Evolutionary conservation across 306 rosid species (phyloP).

Genomic region (Neltuma alba): DNA sequence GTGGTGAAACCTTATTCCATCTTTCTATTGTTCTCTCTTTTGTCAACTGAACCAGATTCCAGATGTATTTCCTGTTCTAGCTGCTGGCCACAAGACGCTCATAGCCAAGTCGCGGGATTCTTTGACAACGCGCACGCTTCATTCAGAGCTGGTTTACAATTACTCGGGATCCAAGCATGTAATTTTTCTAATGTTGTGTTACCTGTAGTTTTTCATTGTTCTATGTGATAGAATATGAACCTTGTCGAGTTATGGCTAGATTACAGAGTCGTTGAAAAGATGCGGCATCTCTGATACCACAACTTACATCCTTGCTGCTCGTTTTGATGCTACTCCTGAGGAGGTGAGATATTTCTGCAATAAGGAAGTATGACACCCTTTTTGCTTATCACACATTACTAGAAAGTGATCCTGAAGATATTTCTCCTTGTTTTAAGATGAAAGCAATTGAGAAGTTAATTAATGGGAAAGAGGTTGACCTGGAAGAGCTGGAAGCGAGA

Average conservation of each 20-base stretch:
- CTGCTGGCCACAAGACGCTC: constrained; percentile 82
- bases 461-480: constrained; percentile 64
- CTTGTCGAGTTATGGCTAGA: constrained; percentile 51
- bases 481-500: constrained; percentile 75
- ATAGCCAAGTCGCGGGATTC: constrained; percentile 72
- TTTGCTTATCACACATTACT: not conserved
- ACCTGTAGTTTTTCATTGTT: constrained; percentile 5
- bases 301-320: constrained; percentile 75
- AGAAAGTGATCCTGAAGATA: not conserved
- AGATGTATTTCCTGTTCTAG: constrained; percentile 78
- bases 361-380: not conserved
- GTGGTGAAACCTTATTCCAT: not conserved
- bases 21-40: constrained; percentile 37
- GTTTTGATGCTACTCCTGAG: constrained; percentile 71
- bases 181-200: constrained; percentile 26
- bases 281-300: constrained; percentile 81
- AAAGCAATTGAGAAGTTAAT: constrained; percentile 69
- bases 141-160: constrained; percentile 93
- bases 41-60: constrained; percentile 67
- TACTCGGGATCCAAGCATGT: constrained; percentile 96
- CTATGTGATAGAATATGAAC: constrained; percentile 25
- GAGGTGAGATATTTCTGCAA: constrained; percentile 55
- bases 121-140: constrained; percentile 85
- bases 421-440: constrained; percentile 42
- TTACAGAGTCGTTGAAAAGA: constrained; percentile 87